Evolutionary conservation across 345 rosid genomes (phyloP), one percentile per base, ranked within the genome.

Genomic region (Eucalyptus paniculata): DNA sequence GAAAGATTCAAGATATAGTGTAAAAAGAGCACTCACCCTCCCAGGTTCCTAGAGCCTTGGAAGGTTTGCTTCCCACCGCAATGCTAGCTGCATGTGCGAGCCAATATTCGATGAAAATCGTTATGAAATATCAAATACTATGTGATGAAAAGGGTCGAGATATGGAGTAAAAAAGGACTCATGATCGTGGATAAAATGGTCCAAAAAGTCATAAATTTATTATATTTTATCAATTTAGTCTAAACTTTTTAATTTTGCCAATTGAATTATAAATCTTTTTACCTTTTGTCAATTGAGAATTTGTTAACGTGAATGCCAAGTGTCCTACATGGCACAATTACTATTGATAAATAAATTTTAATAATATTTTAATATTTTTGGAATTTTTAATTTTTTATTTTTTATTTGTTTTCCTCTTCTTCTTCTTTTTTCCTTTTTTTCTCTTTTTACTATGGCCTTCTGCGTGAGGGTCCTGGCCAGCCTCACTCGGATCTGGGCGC

Each of bases 151-250:
- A 26, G 65, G 65, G 7, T 58, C 0, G n/a, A 58, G n/a, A 26
- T 24, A 58, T 58, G 65, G n/a, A 26, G 65, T 58, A 58, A 7
- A 65, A 30, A 14, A 65, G 37, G 5, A 30, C 72, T 65, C 19
- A 65, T 1, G 0, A 56, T 53, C 0, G 10, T 53, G 24, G 1
- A 53, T 1, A 53, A 7, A 53, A 53, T 53, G 0, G 10, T 53
- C 24, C 2, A 53, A 19, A 53, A 53, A 53, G 9, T 53, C 24
- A 19, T 53, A 53, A 53, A 53, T 53, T 0, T 53, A 7, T 53
- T 53, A 0, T 0, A 0, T 18, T 53, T 53, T 51, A 0, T 0
- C 0, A 53, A 53, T 3, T 53, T 8, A 3, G 1, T 0, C 4
- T 18, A 0, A 53, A 53, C 24, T 53, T 53, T 3, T 53, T 0